These are phyloP conservation scores for Ogataea degrootiae DNA, from an alignment of 805 yeast genomes.

Conservation along the genomic window DNA sequence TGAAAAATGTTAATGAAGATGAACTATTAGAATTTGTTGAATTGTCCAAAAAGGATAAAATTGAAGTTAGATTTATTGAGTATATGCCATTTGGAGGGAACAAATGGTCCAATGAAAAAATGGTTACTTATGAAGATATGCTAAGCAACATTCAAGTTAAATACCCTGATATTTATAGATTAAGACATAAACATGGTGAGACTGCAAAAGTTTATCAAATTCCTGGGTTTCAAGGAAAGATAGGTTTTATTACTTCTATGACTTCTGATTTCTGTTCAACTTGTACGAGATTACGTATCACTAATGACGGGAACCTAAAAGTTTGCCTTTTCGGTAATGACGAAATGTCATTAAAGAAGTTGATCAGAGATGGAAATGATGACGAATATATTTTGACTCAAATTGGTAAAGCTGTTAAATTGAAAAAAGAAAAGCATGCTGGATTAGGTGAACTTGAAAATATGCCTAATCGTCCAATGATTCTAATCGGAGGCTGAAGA, in stretches of 20 bases:
- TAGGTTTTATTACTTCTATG: conserved; percentile 55
- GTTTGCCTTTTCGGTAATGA: conserved; percentile 51
- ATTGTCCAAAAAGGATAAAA: conserved; percentile 32
- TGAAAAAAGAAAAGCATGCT: conserved; percentile 47
- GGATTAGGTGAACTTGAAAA: conserved; percentile 43
- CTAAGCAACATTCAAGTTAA: conserved; percentile 27
- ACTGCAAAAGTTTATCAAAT: conserved; percentile 44
- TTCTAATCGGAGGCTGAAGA: conserved; percentile 48
- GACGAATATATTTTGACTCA: conserved; percentile 34
- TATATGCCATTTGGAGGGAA: conserved; percentile 59
- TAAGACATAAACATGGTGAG: conserved; percentile 36
- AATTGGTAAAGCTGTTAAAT: conserved; percentile 42
- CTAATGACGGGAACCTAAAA: conserved; percentile 51
- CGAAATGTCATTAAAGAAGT: conserved; percentile 43
- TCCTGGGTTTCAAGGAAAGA: conserved; percentile 38
- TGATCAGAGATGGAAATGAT: conserved; percentile 33
- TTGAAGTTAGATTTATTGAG: conserved; percentile 51
- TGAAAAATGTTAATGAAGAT: conserved; percentile 47
- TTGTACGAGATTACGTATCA: conserved; percentile 48
- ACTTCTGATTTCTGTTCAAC: conserved; percentile 47
- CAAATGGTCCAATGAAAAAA: conserved; percentile 42
- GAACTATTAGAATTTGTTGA: conserved; percentile 45
- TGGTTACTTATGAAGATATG: conserved; percentile 43
- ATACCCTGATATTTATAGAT: conserved; percentile 25
- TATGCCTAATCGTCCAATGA: conserved; percentile 51